Evolutionary conservation across 2,329 filamentous ascomycete species (phyloP), one percentile per base, ranked within the genome.

Genomic region (Talaromyces piceae): DNA sequence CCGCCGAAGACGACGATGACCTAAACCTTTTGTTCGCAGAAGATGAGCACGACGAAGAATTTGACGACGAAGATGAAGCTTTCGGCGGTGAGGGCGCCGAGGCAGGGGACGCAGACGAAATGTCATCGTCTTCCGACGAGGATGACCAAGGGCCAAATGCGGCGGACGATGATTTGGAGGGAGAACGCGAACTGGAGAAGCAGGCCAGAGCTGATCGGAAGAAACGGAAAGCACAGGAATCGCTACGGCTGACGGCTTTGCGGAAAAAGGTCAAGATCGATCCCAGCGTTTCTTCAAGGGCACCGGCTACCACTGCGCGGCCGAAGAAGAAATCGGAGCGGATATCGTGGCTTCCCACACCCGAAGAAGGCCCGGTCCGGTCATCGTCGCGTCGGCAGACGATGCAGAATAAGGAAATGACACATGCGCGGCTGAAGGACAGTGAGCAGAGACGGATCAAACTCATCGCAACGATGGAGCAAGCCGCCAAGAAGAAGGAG

Each of bases 171-270:
- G 88, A 95, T 39, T 68, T 93, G 4, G 87, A 88, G 51, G 93
- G 93, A 28, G 93, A 98, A 71, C 86, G 84, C 61, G 89, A 95
- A 69, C 68, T 98, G 50, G 83, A 93, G 69, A 84, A 81, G 57
- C 81, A 86, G 59, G 88, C 86, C 52, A 84, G 83, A 58, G 82
- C 80, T 53, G 85, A 86, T 60, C 80, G 76, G 52, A 88, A 88
- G 66, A 95, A 95, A 70, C 83, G 89, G 58, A 94, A 91, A 63
- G 82, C 85, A 1, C 83, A 87, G 61, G 83, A 90, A 54, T 83
- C 82, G 25, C 83, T 90, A 53, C 80, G 80, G 28, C 62, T 76
- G 16, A 68, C 74, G 33, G 72, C 71, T 8, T 62, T 72, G 49
- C 70, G 85, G 56, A 91, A 91, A 68, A 89, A 83, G 66, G 84